phyloP scores from a whole-genome alignment of 1,139 yeast species.

The Entelexis paramagnoliae region DNA sequence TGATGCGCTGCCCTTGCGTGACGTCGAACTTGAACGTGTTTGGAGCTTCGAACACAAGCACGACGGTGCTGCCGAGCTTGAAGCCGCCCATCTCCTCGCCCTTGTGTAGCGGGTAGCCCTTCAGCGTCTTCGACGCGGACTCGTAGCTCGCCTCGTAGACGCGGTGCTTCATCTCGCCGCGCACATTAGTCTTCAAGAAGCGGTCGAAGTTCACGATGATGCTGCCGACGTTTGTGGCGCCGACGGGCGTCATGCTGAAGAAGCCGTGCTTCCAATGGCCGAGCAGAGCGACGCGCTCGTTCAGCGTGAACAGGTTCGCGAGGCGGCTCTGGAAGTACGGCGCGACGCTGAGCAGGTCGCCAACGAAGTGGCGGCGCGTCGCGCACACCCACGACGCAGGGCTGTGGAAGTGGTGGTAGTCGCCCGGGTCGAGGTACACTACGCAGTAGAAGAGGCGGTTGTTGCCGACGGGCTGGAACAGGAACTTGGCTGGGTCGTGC shows the following conservation, averaged over 20 bases:
- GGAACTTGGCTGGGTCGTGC: constrained; percentile 1
- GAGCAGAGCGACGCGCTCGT: constrained; percentile 88
- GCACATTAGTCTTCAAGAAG: constrained; percentile 65
- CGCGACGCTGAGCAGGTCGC: constrained; percentile 90
- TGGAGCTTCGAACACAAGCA: constrained; percentile 93
- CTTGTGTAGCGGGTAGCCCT: constrained; percentile 79
- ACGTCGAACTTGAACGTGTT: constrained; percentile 57
- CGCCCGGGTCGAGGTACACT: constrained; percentile 95
- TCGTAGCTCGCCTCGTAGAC: constrained; percentile 92
- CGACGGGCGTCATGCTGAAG: constrained; percentile 97
- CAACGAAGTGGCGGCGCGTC: constrained; percentile 87
- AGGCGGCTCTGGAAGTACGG: constrained; percentile 89
- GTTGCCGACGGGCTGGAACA: constrained; percentile 25
- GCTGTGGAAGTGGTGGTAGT: constrained; percentile 93
- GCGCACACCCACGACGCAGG: constrained; percentile 96
- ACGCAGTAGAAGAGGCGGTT: constrained; percentile 79
- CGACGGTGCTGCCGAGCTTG: constrained; percentile 90
- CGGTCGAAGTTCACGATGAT: constrained; percentile 86
- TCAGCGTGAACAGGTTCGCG: constrained; percentile 77
- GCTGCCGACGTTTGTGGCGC: constrained; percentile 97
- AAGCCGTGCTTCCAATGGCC: constrained; percentile 98
- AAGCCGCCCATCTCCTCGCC: constrained; percentile 98
- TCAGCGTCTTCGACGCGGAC: constrained; percentile 64
- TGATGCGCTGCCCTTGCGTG: constrained; percentile 61
- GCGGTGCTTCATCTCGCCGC: constrained; percentile 51